Percentiles rank a stretch among this genome's conserved stretches.
These are phyloP conservation scores for Verbascum thapsus DNA, from an alignment of 257 asterid species.

Conservation along the genomic window DNA sequence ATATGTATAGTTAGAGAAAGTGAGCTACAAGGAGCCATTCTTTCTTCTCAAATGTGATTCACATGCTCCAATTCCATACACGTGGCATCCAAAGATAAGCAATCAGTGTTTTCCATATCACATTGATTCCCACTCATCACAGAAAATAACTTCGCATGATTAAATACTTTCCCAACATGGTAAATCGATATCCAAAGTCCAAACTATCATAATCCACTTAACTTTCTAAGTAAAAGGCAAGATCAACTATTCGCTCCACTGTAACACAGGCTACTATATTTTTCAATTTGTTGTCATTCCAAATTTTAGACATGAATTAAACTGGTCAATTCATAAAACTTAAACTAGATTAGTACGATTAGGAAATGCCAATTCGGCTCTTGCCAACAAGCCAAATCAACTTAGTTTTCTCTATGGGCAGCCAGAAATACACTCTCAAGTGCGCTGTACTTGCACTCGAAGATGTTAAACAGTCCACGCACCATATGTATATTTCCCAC, in stretches of 20 bases:
- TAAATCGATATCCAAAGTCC: background rate
- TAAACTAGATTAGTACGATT: background rate
- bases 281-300: background rate
- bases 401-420: background rate
- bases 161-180: background rate
- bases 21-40: conserved; percentile 13
- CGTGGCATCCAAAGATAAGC: background rate
- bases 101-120: conserved; percentile 1
- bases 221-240: too few species aligned
- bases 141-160: conserved; percentile 13
- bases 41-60: background rate
- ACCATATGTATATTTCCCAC: conserved; percentile 18
- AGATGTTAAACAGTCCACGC: background rate
- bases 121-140: background rate
- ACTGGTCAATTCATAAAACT: background rate
- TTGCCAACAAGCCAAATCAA: background rate
- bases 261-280: background rate
- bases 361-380: background rate
- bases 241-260: background rate
- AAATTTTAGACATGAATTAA: background rate
- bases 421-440: background rate
- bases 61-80: background rate
- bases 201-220: conserved; percentile 13
- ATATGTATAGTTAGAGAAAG: conserved; percentile 5
- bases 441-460: background rate